Evolutionary conservation across 140 eudicot species (phyloP).

Genomic region (Ambrosia hybrid): DNA sequence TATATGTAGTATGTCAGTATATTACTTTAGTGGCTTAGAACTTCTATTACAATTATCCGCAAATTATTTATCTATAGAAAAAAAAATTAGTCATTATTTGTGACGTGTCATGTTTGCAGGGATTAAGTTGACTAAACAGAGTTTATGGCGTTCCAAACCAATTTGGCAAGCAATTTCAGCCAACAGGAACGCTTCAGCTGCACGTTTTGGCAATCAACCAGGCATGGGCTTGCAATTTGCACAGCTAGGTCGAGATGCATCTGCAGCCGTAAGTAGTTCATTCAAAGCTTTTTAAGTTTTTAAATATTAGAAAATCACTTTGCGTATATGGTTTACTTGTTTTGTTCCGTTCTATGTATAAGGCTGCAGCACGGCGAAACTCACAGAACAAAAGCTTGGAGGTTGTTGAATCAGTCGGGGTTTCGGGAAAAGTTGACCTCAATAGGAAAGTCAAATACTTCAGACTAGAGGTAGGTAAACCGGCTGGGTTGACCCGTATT

Average conservation of each 20-base stretch:
- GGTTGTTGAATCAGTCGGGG: slow-evolving; percentile 84
- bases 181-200: slow-evolving; percentile 55
- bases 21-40: no score
- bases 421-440: slow-evolving; percentile 54
- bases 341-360: slow-evolving; percentile 12
- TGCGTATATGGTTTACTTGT: not conserved
- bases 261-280: slow-evolving; percentile 75
- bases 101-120: slow-evolving; percentile 38
- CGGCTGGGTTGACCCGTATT: not conserved
- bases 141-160: slow-evolving; percentile 57
- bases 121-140: slow-evolving; percentile 68
- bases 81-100: not conserved
- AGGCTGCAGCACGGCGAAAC: slow-evolving; percentile 88
- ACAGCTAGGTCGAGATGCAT: slow-evolving; percentile 91
- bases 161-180: slow-evolving; percentile 71
- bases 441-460: slow-evolving; percentile 60
- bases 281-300: not conserved
- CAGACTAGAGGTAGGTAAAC: slow-evolving; percentile 60
- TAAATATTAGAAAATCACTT: not conserved
- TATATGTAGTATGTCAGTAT: no score
- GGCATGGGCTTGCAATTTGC: slow-evolving; percentile 81
- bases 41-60: no score
- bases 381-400: slow-evolving; percentile 65
- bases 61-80: no score
- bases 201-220: slow-evolving; percentile 65